These are phyloP conservation scores for Suhomyces emberorum DNA, from an alignment of 805 yeast genomes.

Conservation along the genomic window DNA sequence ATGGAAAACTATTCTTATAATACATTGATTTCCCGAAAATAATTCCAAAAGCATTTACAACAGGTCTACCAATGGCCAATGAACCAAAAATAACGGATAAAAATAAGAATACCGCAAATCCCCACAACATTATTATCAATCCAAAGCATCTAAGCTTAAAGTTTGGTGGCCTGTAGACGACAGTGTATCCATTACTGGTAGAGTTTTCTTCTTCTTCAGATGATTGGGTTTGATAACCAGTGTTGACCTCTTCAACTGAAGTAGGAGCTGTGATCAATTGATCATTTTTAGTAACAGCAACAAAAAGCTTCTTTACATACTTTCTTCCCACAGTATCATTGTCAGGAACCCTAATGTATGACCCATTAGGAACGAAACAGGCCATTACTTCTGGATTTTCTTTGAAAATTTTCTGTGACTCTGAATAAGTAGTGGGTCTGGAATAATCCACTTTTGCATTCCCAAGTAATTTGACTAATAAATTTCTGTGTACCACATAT, in stretches of 20 bases:
- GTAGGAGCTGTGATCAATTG: conserved; percentile 38
- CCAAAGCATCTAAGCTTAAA: conserved; percentile 58
- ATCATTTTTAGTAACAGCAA: conserved; percentile 80
- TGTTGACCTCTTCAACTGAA: conserved; percentile 12
- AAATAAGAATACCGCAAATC: conserved; percentile 35
- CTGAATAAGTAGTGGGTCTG: conserved; percentile 49
- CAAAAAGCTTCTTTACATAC: conserved; percentile 64
- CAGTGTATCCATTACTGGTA: conserved; percentile 49
- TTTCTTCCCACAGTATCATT: conserved; percentile 71
- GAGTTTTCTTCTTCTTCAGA: conserved; percentile 39
- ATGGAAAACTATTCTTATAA: not conserved
- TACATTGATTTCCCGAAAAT: not conserved
- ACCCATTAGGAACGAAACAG: conserved; percentile 77
- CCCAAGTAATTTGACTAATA: conserved; percentile 42
- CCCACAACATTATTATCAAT: conserved; percentile 48
- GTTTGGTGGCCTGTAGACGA: conserved; percentile 85
- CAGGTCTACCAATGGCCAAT: conserved; percentile 26
- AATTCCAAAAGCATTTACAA: conserved; percentile 7
- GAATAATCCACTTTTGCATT: conserved; percentile 51
- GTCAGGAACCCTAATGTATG: conserved; percentile 81
- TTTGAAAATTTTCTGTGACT: conserved; percentile 44
- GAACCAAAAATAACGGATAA: conserved; percentile 19
- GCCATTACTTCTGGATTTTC: conserved; percentile 43
- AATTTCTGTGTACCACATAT: conserved; percentile 51
- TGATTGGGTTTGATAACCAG: not conserved